phyloP scores from a whole-genome alignment of 108 stramenopile genomes.

The Parmales sp. region DNA sequence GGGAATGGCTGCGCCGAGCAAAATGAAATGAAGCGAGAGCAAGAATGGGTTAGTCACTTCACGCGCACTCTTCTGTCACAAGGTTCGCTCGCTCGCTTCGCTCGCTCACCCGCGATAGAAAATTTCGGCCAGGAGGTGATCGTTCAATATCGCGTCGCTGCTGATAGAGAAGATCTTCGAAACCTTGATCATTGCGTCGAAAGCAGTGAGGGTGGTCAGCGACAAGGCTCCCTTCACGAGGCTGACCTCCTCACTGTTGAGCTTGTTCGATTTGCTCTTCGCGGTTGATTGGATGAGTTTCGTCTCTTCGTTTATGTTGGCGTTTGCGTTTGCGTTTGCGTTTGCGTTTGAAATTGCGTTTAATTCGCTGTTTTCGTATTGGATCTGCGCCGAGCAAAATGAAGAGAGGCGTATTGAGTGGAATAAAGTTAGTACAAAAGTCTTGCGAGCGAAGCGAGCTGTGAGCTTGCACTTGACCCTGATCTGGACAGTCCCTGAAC shows the following conservation, averaged over 20 bases:
- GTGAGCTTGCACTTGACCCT: too few species aligned
- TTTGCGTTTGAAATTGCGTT: not conserved
- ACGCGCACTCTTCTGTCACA: too few species aligned
- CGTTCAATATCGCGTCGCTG: conserved; percentile 42
- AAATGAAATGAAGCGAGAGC: too few species aligned
- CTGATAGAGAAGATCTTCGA: conserved; percentile 46
- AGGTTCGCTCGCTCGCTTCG: too few species aligned
- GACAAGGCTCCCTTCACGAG: conserved; percentile 39
- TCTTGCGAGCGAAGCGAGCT: conserved; percentile 25
- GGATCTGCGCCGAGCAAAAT: conserved; percentile 60
- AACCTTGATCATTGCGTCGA: conserved; percentile 50
- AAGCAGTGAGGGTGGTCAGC: conserved; percentile 52
- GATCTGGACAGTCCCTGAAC: too few species aligned
- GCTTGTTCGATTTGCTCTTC: not conserved
- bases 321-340: not conserved
- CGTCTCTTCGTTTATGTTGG: not conserved
- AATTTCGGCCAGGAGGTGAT: conserved; percentile 44
- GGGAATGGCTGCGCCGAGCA: too few species aligned
- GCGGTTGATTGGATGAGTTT: conserved; percentile 8
- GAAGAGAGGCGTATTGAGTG: conserved; percentile 59
- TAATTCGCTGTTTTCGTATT: conserved; percentile 53
- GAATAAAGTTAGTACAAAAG: conserved; percentile 29
- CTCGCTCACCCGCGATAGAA: conserved; percentile 56
- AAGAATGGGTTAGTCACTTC: too few species aligned
- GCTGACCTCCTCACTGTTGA: not conserved